These are phyloP conservation scores for Elongisporangium anandrum DNA, from an alignment of 352 stramenopile species.

Conservation along the genomic window DNA sequence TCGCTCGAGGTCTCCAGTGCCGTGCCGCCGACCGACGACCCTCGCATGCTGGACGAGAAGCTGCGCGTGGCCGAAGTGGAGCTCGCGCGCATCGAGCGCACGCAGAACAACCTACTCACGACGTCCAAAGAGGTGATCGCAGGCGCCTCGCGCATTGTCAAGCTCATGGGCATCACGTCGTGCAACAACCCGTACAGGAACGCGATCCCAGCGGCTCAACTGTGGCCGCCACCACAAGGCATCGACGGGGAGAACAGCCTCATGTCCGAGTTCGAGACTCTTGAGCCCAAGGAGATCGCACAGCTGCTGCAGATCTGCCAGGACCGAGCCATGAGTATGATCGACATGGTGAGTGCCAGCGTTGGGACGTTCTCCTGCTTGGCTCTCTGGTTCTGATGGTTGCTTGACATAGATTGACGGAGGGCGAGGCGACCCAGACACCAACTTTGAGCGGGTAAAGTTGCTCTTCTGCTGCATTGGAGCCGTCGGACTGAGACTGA, in stretches of 20 bases:
- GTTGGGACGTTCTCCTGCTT: neutral
- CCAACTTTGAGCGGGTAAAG: slow-evolving; percentile 54
- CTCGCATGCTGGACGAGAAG: slow-evolving; percentile 64
- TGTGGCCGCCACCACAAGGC: slow-evolving; percentile 57
- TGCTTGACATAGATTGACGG: slow-evolving; percentile 48
- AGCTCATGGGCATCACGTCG: slow-evolving; percentile 71
- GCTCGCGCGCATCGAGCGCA: slow-evolving; percentile 56
- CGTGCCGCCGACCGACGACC: slow-evolving; percentile 44
- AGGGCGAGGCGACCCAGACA: slow-evolving; percentile 56
- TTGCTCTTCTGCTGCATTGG: no score
- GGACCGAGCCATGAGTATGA: slow-evolving; percentile 59
- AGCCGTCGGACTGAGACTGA: neutral
- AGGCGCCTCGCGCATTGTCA: slow-evolving; percentile 60
- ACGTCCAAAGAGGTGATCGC: slow-evolving; percentile 75
- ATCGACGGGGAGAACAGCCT: slow-evolving; percentile 46
- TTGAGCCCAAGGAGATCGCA: slow-evolving; percentile 56
- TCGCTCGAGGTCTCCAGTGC: slow-evolving; percentile 63
- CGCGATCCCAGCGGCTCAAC: slow-evolving; percentile 40
- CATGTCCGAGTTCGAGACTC: slow-evolving; percentile 64
- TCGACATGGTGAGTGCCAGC: slow-evolving; percentile 51
- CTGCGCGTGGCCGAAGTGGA: slow-evolving; percentile 68
- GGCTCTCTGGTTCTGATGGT: neutral
- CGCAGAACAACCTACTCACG: slow-evolving; percentile 57
- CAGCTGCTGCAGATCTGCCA: slow-evolving; percentile 71
- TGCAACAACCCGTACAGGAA: slow-evolving; percentile 55